phyloP scores from a whole-genome alignment of 495 filamentous ascomycete species.

The Letharia columbiana region DNA sequence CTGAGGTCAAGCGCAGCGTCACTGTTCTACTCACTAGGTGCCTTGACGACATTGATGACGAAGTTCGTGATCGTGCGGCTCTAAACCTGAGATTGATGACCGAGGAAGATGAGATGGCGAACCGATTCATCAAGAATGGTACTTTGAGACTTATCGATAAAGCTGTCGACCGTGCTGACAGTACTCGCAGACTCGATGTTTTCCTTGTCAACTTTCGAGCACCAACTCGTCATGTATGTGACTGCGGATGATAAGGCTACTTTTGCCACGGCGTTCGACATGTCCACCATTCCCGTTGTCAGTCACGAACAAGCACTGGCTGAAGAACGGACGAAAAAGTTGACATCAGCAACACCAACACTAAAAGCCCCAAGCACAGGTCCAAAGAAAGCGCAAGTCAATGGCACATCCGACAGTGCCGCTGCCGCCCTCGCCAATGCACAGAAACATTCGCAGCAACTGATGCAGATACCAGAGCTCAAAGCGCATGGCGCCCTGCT shows the following conservation, averaged over 20 bases:
- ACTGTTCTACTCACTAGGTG: constrained; percentile 87
- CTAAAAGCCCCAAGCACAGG: constrained; percentile 86
- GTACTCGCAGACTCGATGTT: constrained; percentile 53
- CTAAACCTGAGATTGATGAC: constrained; percentile 83
- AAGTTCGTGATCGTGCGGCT: constrained; percentile 92
- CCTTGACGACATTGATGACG: constrained; percentile 94
- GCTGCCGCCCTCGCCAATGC: constrained; percentile 66
- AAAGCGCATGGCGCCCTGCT: constrained; percentile 78
- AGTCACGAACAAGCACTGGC: constrained; percentile 92
- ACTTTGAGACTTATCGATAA: constrained; percentile 25
- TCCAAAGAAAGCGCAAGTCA: constrained; percentile 61
- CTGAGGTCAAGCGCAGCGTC: constrained; percentile 91
- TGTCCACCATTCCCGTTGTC: constrained; percentile 85
- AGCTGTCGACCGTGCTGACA: constrained; percentile 3
- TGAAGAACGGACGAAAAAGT: constrained; percentile 94
- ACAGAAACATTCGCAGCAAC: constrained; percentile 77
- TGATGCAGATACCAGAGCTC: constrained; percentile 84
- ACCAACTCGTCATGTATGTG: constrained; percentile 96
- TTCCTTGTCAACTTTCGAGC: constrained; percentile 90
- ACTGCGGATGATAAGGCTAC: constrained; percentile 78
- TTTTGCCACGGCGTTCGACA: constrained; percentile 80
- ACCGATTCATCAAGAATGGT: constrained; percentile 87
- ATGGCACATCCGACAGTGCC: constrained; percentile 60
- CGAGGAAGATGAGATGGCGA: constrained; percentile 75
- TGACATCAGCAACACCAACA: constrained; percentile 82